Base-by-base conservation (phyloP, 352 stramenopile genomes). In the Phytophthora macrochlamydospora region DNA sequence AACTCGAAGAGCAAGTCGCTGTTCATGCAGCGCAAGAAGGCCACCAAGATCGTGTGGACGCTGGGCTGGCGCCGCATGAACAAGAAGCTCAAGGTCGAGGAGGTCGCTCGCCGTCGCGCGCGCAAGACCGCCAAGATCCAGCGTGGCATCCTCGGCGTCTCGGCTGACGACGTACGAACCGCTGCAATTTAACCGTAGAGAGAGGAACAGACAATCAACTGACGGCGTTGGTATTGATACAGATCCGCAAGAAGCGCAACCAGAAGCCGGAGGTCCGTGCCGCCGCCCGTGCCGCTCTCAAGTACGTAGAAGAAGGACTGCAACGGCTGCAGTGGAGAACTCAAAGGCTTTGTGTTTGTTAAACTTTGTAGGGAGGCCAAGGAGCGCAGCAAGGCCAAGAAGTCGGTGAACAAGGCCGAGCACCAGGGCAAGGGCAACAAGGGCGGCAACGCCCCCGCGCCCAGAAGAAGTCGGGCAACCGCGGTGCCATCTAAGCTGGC, bases 41-140 rank as follows among this genome's bases (percentile, higher is more conserved):
- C 98, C 43, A 98, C 97, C 55, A 99, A 99, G 86, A 97, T 99
- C 65, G 94, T 98, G 62, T 99, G 98, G 98, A 99, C 98, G 61
- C 87, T 93, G 63, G 85, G 81, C 63, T 99, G 97, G 97, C 94
- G 97, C 76, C 94, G 96, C 75, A 97, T 99, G 81, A 98, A 99
- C 95, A 99, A 99, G 92, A 99, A 99, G 93, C 96, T 98, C 76
- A 97, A 98, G 75, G 91, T 95, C 50, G 89, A 97, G 76, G 89
- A 97, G 69, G 59, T 92, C 49, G 49, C 80, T 29, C 85, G 88
- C 73, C 86, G 89, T 75, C 87, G 90, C 56, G 94, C 81, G 71
- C 96, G 96, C 75, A 96, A 97, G 80, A 92, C 94, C 58, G 97
- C 93, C 75, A 99, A 99, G 88, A 92, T 99, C 69, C 95, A 99